Evolutionary conservation across 331 rosid genomes (phyloP).

Genomic region (Prunus yedoensis): DNA sequence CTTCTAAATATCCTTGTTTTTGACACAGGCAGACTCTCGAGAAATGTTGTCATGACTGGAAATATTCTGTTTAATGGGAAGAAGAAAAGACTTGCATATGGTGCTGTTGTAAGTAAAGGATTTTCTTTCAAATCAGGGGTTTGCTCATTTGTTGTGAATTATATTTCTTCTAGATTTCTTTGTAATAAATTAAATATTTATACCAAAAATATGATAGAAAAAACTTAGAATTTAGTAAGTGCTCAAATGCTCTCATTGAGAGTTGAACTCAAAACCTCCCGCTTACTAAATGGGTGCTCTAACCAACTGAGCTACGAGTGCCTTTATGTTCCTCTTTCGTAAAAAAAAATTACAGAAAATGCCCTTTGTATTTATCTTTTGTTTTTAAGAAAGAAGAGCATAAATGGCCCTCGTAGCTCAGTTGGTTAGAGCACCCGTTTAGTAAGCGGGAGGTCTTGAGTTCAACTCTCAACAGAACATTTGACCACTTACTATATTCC

Average conservation of each 20-base stretch:
- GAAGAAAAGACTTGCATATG: conserved; percentile 73
- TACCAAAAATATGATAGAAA: no score
- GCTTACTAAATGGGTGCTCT: conserved; percentile 91
- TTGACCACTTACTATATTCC: no score
- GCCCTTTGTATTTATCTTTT: neutral
- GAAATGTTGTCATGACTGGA: conserved; percentile 91
- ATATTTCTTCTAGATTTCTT: neutral
- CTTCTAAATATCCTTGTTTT: neutral
- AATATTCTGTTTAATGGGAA: conserved; percentile 82
- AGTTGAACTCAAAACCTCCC: conserved; percentile 91
- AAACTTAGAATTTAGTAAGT: no score
- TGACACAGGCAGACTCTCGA: conserved; percentile 78
- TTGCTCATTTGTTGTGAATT: neutral
- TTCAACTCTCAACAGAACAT: conserved; percentile 75
- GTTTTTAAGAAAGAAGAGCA: neutral
- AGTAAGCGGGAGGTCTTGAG: conserved; percentile 92
- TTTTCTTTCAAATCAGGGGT: neutral
- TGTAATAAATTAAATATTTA: no score
- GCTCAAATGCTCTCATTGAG: conserved; percentile 52
- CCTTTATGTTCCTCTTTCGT: neutral
- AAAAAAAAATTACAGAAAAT: no score
- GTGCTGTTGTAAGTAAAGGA: conserved; percentile 68
- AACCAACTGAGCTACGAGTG: conserved; percentile 57
- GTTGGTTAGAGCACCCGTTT: conserved; percentile 90
- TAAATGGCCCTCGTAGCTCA: conserved; percentile 39